Evolutionary conservation across 345 rosid species (phyloP), one percentile per base, ranked within the genome.

Genomic region (Acer negundo): DNA sequence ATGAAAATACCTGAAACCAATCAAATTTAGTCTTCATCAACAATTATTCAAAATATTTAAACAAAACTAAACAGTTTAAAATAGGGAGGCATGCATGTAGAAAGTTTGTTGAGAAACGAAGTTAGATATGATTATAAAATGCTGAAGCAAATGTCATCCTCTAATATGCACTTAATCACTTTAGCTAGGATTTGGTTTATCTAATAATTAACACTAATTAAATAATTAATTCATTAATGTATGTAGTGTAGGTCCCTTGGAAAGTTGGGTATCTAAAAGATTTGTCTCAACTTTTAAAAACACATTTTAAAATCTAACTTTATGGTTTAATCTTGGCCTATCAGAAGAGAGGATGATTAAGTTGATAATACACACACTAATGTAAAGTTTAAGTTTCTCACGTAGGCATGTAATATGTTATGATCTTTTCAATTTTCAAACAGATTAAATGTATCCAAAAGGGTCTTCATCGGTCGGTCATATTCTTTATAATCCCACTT

Each of bases 201-300:
- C 65, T 1, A 59, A 16, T 66, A 59, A 56, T 61, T 59, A 70
- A 58, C 75, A 56, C 56, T 58, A 75, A 78, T 71, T 72, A 55
- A 69, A 11, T 59, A 49, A 75, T 13, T 35, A 35, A 35, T 35
- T 35, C 38, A 35, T 35, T 35, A 35, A 35, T 35, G 38, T 35
- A 35, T 35, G 38, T 15, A 67, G 23, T 17, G 35, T 79, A 72
- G 86, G 86, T 15, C 82, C 79, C 83, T 55, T 76, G 61, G 62
- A 81, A 79, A 78, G 85, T 23, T 76, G 77, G 78, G 79, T 74
- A 67, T 72, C 81, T 68, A 67, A 67, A 80, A 79, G 77, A 75
- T 75, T 42, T 85, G 84, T 83, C 84, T 72, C 70, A 75, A 79
- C 85, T 84, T 85, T 82, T 81, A 83, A 82, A 85, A 83, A 72